These are phyloP conservation scores for Leucogyrophana mollusca DNA, from an alignment of 768 basidiomycete genomes.

Conservation along the genomic window DNA sequence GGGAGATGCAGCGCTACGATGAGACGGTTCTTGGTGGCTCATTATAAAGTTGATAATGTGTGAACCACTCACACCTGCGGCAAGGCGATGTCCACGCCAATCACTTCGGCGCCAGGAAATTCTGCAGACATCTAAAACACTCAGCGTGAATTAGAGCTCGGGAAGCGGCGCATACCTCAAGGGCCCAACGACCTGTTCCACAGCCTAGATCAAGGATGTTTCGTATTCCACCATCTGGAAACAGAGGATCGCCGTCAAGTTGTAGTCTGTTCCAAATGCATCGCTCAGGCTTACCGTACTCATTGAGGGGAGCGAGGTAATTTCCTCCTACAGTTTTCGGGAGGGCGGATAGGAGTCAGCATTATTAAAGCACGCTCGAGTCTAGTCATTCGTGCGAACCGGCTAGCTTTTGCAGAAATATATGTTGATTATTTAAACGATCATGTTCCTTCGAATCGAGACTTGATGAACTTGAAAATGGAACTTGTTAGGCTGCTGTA, in stretches of 20 bases:
- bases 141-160: background rate
- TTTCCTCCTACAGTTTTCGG: background rate
- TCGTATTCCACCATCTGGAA: background rate
- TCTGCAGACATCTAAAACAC: background rate
- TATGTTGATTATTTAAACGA: background rate
- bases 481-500: too few species aligned
- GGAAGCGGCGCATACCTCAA: background rate
- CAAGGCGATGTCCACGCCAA: background rate
- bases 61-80: background rate
- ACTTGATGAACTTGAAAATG: background rate
- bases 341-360: background rate
- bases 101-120: background rate
- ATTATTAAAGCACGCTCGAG: too few species aligned
- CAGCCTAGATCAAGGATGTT: conserved; percentile 2
- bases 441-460: background rate
- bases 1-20: background rate
- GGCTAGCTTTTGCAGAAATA: background rate
- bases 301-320: background rate
- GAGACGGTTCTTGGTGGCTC: background rate
- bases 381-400: too few species aligned
- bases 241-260: background rate
- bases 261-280: background rate
- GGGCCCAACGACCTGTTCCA: background rate
- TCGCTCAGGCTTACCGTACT: background rate
- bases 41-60: background rate